Evolutionary conservation across 192 early-diverging fungal genomes (phyloP).

Genomic region (Cetraspora pellucida): DNA sequence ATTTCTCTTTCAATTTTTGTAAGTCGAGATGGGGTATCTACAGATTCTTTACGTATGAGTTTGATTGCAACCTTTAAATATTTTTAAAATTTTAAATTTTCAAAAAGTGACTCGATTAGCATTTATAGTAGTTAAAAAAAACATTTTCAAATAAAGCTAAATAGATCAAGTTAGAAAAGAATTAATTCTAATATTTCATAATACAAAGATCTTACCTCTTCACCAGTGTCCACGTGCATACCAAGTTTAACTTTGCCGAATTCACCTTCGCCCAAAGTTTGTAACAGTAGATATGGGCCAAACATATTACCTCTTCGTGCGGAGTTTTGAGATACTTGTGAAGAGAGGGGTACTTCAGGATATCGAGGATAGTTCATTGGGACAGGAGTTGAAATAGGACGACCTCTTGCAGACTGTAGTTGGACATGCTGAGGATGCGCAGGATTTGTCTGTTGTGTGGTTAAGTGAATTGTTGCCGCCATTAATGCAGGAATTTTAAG

Average conservation of each 20-base stretch:
- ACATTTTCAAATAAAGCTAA: too few species aligned
- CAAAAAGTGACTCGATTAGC: too few species aligned
- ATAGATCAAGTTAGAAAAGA: too few species aligned
- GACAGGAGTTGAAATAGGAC: slow-evolving; percentile 27
- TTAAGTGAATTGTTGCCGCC: slow-evolving; percentile 22
- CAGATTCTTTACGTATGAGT: slow-evolving; percentile 89
- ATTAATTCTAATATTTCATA: too few species aligned
- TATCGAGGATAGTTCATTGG: slow-evolving; percentile 28
- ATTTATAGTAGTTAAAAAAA: too few species aligned
- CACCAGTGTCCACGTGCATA: slow-evolving; percentile 72
- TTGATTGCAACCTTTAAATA: slow-evolving; percentile 85
- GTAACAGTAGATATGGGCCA: slow-evolving; percentile 91
- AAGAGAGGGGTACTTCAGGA: not conserved
- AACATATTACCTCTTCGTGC: slow-evolving; percentile 65
- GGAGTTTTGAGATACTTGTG: slow-evolving; percentile 29
- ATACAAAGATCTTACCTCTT: slow-evolving; percentile 55
- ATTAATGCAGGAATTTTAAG: not conserved
- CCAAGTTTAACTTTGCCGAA: slow-evolving; percentile 98
- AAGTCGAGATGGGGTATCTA: slow-evolving; percentile 79
- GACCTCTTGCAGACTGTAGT: slow-evolving; percentile 24
- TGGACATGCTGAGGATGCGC: slow-evolving; percentile 20
- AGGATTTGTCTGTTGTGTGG: not conserved
- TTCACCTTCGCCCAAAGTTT: slow-evolving; percentile 97
- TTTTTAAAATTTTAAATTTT: too few species aligned
- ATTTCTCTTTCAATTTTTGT: slow-evolving; percentile 96